phyloP scores from a whole-genome alignment of 2,329 filamentous ascomycete species.

The Fusarium goolgardi region DNA sequence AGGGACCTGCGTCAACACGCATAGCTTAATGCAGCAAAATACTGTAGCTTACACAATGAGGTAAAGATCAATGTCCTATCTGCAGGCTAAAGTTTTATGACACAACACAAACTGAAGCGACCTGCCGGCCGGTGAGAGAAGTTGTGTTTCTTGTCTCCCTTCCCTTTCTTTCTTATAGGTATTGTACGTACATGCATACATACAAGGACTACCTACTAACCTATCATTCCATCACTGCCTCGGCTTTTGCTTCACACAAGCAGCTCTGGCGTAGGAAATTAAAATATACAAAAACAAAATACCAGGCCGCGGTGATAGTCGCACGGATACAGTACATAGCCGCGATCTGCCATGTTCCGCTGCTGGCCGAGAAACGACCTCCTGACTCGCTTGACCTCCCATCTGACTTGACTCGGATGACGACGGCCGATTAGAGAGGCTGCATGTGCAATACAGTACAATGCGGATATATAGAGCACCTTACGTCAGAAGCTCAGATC shows the following conservation, averaged over 20 bases:
- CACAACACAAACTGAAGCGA: constrained; percentile 29
- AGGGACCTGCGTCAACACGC: constrained; percentile 45
- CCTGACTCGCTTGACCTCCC: constrained; percentile 44
- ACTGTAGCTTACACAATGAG: constrained; percentile 36
- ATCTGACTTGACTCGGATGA: constrained; percentile 49
- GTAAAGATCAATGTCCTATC: constrained; percentile 34
- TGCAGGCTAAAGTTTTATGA: constrained; percentile 31
- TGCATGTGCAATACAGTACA: constrained; percentile 24
- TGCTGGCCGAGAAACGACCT: constrained; percentile 42
- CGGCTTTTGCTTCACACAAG: constrained; percentile 9
- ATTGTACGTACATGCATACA: background rate
- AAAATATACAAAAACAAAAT: background rate
- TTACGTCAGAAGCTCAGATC: constrained; percentile 42
- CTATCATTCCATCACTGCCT: background rate
- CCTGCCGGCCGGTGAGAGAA: constrained; percentile 27
- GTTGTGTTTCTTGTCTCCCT: constrained; percentile 28
- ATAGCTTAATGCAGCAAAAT: constrained; percentile 34
- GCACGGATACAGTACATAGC: background rate
- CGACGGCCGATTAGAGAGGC: constrained; percentile 34
- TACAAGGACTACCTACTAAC: background rate
- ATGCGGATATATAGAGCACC: constrained; percentile 19
- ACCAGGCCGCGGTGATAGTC: background rate
- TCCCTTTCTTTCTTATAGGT: background rate
- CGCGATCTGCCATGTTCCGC: constrained; percentile 15
- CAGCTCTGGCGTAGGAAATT: constrained; percentile 20